Conservation (phyloP, 2,329 filamentous ascomycete species). For the Hymenoscyphus repandus region DNA sequence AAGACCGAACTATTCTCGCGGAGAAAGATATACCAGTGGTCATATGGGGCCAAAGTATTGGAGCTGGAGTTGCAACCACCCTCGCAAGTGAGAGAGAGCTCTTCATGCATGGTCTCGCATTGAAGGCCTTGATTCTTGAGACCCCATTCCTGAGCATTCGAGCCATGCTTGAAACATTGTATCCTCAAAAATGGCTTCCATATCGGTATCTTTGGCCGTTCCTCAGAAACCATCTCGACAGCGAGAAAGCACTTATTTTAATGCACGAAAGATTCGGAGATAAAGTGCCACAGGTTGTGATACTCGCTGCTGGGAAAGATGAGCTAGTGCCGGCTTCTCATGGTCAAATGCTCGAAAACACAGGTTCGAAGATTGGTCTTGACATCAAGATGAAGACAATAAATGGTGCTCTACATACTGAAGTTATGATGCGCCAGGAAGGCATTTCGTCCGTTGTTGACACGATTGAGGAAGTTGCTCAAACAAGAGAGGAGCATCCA, state of each 20-base stretch:
- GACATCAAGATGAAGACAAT: conserved; percentile 41
- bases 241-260: conserved; percentile 43
- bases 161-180: conserved; percentile 66
- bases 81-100: conserved; percentile 21
- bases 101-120: conserved; percentile 12
- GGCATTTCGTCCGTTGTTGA: conserved; percentile 42
- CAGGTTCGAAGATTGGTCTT: conserved; percentile 44
- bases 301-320: conserved; percentile 53
- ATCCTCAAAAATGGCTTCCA: conserved; percentile 75
- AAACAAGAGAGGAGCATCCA: neutral
- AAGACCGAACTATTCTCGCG: neutral
- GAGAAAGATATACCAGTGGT: conserved; percentile 40
- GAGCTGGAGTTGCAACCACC: conserved; percentile 64
- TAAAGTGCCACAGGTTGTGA: conserved; percentile 28
- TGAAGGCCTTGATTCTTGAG: conserved; percentile 59
- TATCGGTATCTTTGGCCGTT: conserved; percentile 73
- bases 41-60: conserved; percentile 75
- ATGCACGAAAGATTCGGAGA: conserved; percentile 33
- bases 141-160: conserved; percentile 69
- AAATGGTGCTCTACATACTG: conserved; percentile 50
- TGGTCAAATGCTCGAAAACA: conserved; percentile 39
- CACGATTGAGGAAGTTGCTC: conserved; percentile 32
- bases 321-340: conserved; percentile 53
- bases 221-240: conserved; percentile 59
- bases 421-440: conserved; percentile 43